Base-by-base conservation (phyloP, 164 flowering plant genomes). In the Piper betle region DNA sequence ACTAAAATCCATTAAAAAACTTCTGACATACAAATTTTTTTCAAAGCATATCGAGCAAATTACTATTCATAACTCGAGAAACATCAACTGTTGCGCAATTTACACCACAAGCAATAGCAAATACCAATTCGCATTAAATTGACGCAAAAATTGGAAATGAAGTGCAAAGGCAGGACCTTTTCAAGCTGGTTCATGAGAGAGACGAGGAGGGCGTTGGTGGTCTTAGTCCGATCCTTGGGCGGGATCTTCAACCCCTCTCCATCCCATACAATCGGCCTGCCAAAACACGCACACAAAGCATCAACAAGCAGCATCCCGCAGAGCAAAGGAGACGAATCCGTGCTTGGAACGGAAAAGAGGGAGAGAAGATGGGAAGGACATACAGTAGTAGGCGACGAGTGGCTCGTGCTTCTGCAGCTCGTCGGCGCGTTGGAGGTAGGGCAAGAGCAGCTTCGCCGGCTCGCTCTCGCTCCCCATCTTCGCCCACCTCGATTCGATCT, bases 151-250 rank as follows among this genome's bases (percentile, higher is more conserved):
- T 6, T 46, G 11, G 11, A 46, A 15, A 46, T 10, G 50, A 25
- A 25, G 33, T 6, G 11, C 10, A 12, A 42, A 42, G 46, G 7
- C 11, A 11, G 20, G 57, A 76, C 97, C 97, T 87, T 86, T 71
- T 94, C 99, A 10, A 94, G 96, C 81, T 91, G 99, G 16, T 87
- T 88, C 81, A 94, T 91, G 64, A 91, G 91, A 20, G 97, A 91
- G 55, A 82, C 55, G 19, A 94, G 94, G 33, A 94, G 69, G 1
- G 91, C 58, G 46, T 76, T 94, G 16, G 97, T 94, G 37, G 88
- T 91, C 72, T 88, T 87, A 2, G 97, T 94, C 9, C 96, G 81
- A 55, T 83, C 88, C 54, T 69, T 75, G 54, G 73, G 77, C 9
- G 97, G 96, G 64, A 94, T 87, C 80, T 66, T 80, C 69, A 94